Base-by-base conservation (phyloP, 2,329 filamentous ascomycete genomes). In the Colletotrichum graminicola region DNA sequence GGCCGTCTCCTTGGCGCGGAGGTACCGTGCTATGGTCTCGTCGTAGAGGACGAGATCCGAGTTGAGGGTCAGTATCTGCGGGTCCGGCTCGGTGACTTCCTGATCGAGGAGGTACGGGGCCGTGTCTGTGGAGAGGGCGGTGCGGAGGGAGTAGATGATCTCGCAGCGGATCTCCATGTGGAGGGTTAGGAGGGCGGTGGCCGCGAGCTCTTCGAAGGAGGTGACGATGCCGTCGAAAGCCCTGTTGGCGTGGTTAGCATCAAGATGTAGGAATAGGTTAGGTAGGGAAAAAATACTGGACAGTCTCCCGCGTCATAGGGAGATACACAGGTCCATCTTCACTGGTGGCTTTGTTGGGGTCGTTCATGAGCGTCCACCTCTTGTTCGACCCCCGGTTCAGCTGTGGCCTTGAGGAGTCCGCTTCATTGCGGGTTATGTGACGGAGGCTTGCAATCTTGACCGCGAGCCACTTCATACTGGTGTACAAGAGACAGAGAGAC, bases 381-480 rank as follows among this genome's bases (percentile, higher is more conserved):
- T 93, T 90, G 75, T 88, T 91, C 71, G 92, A 89, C 76, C 88
- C 80, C 72, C 85, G 86, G 18, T 86, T 82, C 59, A 89, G 76
- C 43, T 83, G 85, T 47, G 86, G 86, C 52, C 86, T 82, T 74
- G 90, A 88, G 41, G 90, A 90, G 80, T 94, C 90, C 47, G 89
- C 88, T 56, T 93, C 90, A 72, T 92, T 90, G 63, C 88, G 86
- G 26, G 93, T 95, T 76, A 98, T 94, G 77, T 95, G 91, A 52
- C 96, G 90, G 64, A 99, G 86, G 68, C 93, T 87, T n/a, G 87
- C 84, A 52, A 97, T 90, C 82, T 95, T 96, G 75, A 92, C 92
- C 26, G 93, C 91, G 45, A 99, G 89, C 96, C 96, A 99, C 85
- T 97, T 96, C 94, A 98, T 97, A 84, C 95, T 98, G 61, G 95